Percentiles rank a stretch among this genome's conserved stretches.
Conservation (phyloP, 345 rosid genomes). For the Heritiera fomes region DNA sequence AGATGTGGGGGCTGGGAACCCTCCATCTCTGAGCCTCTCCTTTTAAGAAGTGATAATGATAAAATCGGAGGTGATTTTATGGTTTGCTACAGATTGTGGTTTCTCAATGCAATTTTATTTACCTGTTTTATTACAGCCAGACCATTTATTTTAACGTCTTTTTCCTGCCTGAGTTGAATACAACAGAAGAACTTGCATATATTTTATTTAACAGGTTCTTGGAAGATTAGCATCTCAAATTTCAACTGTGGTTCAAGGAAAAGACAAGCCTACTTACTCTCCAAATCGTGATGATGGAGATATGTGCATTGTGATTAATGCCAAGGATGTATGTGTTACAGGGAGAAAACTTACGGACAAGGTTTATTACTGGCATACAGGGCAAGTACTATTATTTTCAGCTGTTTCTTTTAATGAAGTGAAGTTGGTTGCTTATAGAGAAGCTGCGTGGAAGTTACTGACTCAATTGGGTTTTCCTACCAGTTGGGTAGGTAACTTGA, state of each 20-base stretch:
- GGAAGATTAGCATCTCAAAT: slow-evolving; percentile 97
- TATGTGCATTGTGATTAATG: slow-evolving; percentile 95
- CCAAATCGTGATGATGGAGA: slow-evolving; percentile 95
- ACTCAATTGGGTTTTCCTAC: not conserved
- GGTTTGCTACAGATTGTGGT: not conserved
- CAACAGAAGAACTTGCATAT: not conserved
- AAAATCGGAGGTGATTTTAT: not conserved
- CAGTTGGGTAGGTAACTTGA: not conserved
- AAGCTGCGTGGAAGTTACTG: not conserved
- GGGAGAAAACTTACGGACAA: slow-evolving; percentile 95
- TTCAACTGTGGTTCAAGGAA: slow-evolving; percentile 89
- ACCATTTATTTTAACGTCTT: not conserved
- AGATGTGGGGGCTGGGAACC: too few relatives aligned
- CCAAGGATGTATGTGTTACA: slow-evolving; percentile 79
- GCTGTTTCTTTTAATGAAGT: slow-evolving; percentile 8
- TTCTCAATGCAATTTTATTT: not conserved
- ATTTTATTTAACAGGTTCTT: slow-evolving; percentile 56
- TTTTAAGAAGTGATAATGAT: not conserved
- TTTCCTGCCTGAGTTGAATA: not conserved
- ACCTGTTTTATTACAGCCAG: not conserved
- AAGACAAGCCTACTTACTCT: slow-evolving; percentile 92
- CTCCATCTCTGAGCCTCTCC: not conserved
- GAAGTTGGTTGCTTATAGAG: not conserved
- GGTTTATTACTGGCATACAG: slow-evolving; percentile 90
- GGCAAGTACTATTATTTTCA: slow-evolving; percentile 49